Evolutionary conservation across 805 yeast species (phyloP), one percentile per base, ranked within the genome.

Genomic region (Metschnikowia amazonensis): DNA sequence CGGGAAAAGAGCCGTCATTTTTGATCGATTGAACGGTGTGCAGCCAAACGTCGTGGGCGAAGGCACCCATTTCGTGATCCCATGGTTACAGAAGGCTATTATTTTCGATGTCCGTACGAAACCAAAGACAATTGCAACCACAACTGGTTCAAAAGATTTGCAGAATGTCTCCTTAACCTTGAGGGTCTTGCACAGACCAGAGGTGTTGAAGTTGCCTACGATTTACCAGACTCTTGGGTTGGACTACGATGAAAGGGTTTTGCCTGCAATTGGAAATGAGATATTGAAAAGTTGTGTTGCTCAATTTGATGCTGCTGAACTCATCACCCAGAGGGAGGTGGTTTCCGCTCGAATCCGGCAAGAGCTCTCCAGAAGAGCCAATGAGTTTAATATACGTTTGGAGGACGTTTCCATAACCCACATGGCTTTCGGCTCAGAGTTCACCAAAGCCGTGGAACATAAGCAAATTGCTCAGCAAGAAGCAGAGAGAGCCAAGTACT

Each of bases 391-490:
- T 68, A 90, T 94, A 62, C 85, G 78, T 63, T 78, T 94, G 56
- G 99, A 94, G 68, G 99, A 94, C 69, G 99, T 94, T 43, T 87
- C 97, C 21, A 94, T 94, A 56, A 94, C 99, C 13, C 99, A 94
- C 69, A 84, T 94, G 88, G 88, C 97, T 0, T 94, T 94, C 66
- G 98, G 99, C 44, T 79, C 77, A 53, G 99, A 94, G 64, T 94
- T 94, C 74, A 94, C 99, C 44, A 90, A 87, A 68, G 98, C 99
- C 28, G 99, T 94, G 49, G 99, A 94, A 72, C 96, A 88, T 72
- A 94, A 94, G 66, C 98, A 94, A 70, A 95, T 94, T 69, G 99
- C 99, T 27, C 99, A 94, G 72, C 99, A 94, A 70, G 99, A 94
- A 64, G 98, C 99, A 20, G 98, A 94, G 74, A 80, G 99, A 56